These are phyloP conservation scores for Pythium apleroticum DNA, from an alignment of 352 stramenopile genomes.

Conservation along the genomic window DNA sequence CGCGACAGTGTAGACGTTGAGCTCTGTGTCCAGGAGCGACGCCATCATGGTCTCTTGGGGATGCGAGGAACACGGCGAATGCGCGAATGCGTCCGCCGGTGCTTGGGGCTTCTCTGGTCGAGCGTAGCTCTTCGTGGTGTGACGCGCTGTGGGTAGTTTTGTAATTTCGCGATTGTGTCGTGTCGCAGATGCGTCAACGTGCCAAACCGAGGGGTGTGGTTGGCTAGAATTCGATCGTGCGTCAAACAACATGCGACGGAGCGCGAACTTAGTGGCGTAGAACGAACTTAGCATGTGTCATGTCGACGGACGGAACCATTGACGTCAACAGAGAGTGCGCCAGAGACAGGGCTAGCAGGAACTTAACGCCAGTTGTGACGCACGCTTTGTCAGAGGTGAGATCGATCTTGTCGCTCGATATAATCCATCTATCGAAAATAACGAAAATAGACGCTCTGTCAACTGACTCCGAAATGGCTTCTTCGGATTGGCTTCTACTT, in stretches of 20 bases:
- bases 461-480: not conserved
- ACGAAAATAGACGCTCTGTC: not conserved
- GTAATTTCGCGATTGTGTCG: constrained; percentile 4
- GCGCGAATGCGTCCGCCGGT: constrained; percentile 7
- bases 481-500: not conserved
- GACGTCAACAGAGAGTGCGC: constrained; percentile 24
- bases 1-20: constrained; percentile 21
- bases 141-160: constrained; percentile 3
- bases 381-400: not conserved
- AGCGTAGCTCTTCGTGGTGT: not conserved
- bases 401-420: not conserved
- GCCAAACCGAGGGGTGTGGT: not conserved
- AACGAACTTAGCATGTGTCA: not conserved
- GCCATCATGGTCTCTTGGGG: constrained; percentile 11
- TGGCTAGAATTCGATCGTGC: constrained; percentile 4
- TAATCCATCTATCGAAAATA: not conserved
- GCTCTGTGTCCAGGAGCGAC: constrained; percentile 20
- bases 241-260: no score
- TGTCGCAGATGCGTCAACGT: constrained; percentile 17
- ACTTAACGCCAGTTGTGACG: constrained; percentile 22
- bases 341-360: constrained; percentile 2
- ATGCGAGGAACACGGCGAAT: not conserved
- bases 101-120: not conserved
- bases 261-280: not conserved
- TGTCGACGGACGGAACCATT: not conserved